Conservation (phyloP, 2,329 filamentous ascomycete species). For the Sclerotinia trifoliorum region DNA sequence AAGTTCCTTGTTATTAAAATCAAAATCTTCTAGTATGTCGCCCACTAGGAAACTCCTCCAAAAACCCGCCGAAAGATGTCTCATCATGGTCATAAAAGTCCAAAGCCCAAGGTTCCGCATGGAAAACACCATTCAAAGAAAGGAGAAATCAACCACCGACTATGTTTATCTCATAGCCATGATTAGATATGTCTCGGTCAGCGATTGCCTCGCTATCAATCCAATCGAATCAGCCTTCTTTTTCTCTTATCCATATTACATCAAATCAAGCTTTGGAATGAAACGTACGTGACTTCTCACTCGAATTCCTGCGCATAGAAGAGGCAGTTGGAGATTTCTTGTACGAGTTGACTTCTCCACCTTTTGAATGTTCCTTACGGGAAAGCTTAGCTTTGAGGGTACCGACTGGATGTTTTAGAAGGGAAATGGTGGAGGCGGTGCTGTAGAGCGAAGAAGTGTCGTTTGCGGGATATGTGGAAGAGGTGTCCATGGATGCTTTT, state of each 20-base stretch:
- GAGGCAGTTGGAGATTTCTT: neutral
- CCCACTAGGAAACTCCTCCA: neutral
- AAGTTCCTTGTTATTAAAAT: neutral
- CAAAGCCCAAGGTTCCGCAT: neutral
- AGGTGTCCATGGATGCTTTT: constrained; percentile 6
- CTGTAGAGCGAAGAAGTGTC: constrained; percentile 34
- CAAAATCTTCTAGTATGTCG: neutral
- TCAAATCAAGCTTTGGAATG: neutral
- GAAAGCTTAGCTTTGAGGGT: constrained; percentile 8
- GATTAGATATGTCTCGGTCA: constrained; percentile 27
- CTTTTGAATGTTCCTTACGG: neutral
- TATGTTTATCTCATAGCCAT: constrained; percentile 26
- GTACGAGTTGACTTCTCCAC: neutral
- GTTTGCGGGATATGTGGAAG: neutral
- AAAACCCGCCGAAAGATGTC: neutral
- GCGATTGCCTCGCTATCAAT: neutral
- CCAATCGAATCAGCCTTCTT: neutral
- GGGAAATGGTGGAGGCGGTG: constrained; percentile 32
- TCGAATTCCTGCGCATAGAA: neutral
- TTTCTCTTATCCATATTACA: neutral
- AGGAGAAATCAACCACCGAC: neutral
- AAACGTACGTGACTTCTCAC: constrained; percentile 11
- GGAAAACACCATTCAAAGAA: neutral
- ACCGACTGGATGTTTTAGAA: constrained; percentile 28
- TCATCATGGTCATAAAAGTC: neutral